These are phyloP conservation scores for Rhizopogon rudus DNA, from an alignment of 768 basidiomycete species.

Conservation along the genomic window DNA sequence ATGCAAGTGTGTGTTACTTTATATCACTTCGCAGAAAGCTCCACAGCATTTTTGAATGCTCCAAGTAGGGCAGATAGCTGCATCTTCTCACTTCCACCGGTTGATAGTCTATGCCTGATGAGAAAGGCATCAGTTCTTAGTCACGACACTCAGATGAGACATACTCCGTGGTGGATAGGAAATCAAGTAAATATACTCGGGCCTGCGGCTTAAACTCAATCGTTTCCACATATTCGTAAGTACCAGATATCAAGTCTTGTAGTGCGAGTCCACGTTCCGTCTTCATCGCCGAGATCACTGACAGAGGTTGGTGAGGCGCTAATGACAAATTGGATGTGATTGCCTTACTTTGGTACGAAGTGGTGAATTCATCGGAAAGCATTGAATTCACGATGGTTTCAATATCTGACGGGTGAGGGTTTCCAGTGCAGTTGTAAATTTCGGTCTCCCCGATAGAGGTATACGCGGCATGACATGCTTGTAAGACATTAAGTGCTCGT, in stretches of 20 bases:
- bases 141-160: conserved; percentile 22
- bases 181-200: conserved; percentile 88
- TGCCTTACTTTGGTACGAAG: conserved; percentile 71
- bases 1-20: background rate
- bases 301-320: background rate
- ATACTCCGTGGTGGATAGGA: conserved; percentile 93
- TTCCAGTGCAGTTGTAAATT: conserved; percentile 95
- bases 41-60: conserved; percentile 90
- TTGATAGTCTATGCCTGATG: conserved; percentile 79
- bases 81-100: conserved; percentile 92
- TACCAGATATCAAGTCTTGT: conserved; percentile 89
- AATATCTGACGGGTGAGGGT: conserved; percentile 92
- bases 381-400: conserved; percentile 91
- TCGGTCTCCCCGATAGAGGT: conserved; percentile 84
- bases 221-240: conserved; percentile 85
- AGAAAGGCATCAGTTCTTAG: background rate
- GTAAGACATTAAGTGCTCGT: conserved; percentile 89
- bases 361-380: conserved; percentile 95
- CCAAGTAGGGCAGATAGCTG: conserved; percentile 89
- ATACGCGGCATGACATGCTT: conserved; percentile 98
- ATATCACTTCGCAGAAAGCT: conserved; percentile 50
- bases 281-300: conserved; percentile 86
- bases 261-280: conserved; percentile 90
- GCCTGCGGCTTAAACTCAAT: conserved; percentile 83
- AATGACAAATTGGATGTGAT: background rate